Conservation (phyloP, 805 yeast species). For the Maudiozyma bulderi region DNA sequence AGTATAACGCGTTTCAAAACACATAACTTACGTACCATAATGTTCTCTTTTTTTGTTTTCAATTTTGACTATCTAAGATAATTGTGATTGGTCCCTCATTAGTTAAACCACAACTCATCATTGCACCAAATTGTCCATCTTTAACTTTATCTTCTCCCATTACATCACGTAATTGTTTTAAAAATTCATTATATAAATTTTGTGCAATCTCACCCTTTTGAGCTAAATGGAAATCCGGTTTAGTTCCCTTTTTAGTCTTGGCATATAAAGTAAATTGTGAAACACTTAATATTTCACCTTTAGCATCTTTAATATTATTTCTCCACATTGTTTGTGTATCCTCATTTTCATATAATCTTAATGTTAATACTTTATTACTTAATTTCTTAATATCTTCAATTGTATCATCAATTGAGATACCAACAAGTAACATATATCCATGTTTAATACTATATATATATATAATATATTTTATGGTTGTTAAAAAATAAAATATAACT, state of each 20-base stretch:
- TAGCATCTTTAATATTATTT: conserved; percentile 49
- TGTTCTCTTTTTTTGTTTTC: background rate
- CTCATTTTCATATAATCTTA: conserved; percentile 70
- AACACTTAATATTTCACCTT: conserved; percentile 72
- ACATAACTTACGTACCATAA: background rate
- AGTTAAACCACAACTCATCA: conserved; percentile 86
- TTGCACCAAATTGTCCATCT: conserved; percentile 90
- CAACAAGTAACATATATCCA: conserved; percentile 77
- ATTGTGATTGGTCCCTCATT: conserved; percentile 95
- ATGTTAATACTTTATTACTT: conserved; percentile 52
- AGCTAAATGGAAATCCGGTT: conserved; percentile 90
- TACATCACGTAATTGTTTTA: conserved; percentile 37
- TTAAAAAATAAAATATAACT: background rate
- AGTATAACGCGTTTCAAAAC: too few relatives aligned
- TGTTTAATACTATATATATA: conserved; percentile 39
- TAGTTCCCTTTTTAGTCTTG: conserved; percentile 78
- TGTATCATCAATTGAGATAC: conserved; percentile 73
- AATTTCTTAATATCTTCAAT: conserved; percentile 60
- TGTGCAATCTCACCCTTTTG: conserved; percentile 59
- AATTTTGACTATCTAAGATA: conserved; percentile 52
- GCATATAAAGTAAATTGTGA: conserved; percentile 91
- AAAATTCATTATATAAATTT: conserved; percentile 39
- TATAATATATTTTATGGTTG: too few relatives aligned
- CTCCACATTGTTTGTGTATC: conserved; percentile 63
- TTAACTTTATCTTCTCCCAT: conserved; percentile 58